phyloP scores from a whole-genome alignment of 108 stramenopile genomes.

The Pseudonitzschia delicatissima region DNA sequence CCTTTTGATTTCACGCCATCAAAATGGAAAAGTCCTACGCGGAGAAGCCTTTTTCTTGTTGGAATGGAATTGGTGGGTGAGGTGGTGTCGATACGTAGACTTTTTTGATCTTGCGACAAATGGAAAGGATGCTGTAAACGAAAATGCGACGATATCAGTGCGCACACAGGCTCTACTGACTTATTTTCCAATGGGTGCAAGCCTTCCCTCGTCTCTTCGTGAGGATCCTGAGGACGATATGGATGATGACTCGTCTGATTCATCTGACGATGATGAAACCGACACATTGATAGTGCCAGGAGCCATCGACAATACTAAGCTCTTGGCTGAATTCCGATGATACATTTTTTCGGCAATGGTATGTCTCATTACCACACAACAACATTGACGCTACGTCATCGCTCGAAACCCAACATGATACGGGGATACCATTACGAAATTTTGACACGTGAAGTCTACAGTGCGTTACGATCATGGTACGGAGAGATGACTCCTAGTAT shows the following conservation, averaged over 20 bases:
- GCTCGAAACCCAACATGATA: constrained; percentile 53
- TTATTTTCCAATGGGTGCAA: constrained; percentile 24
- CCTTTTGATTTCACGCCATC: constrained; percentile 29
- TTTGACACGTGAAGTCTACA: constrained; percentile 75
- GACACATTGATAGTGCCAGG: constrained; percentile 32
- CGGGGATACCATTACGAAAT: constrained; percentile 84
- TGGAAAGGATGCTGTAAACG: background rate
- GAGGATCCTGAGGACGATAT: constrained; percentile 15
- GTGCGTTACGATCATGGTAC: constrained; percentile 67
- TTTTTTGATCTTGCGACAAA: constrained; percentile 36
- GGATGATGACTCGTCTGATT: constrained; percentile 30
- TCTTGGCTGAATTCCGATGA: constrained; percentile 31
- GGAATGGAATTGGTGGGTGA: constrained; percentile 74
- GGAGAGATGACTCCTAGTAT: constrained; percentile 61
- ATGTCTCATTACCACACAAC: background rate
- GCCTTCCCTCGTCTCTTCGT: constrained; percentile 7
- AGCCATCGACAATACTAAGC: constrained; percentile 61
- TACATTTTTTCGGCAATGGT: constrained; percentile 34
- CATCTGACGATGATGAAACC: constrained; percentile 31
- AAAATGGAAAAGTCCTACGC: constrained; percentile 10
- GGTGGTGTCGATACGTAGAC: constrained; percentile 64
- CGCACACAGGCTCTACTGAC: constrained; percentile 30
- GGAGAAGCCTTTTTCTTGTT: constrained; percentile 74
- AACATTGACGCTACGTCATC: background rate
- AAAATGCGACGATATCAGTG: constrained; percentile 6